phyloP scores from a whole-genome alignment of 2,329 filamentous ascomycete species.

The Cladosporium sp. region DNA sequence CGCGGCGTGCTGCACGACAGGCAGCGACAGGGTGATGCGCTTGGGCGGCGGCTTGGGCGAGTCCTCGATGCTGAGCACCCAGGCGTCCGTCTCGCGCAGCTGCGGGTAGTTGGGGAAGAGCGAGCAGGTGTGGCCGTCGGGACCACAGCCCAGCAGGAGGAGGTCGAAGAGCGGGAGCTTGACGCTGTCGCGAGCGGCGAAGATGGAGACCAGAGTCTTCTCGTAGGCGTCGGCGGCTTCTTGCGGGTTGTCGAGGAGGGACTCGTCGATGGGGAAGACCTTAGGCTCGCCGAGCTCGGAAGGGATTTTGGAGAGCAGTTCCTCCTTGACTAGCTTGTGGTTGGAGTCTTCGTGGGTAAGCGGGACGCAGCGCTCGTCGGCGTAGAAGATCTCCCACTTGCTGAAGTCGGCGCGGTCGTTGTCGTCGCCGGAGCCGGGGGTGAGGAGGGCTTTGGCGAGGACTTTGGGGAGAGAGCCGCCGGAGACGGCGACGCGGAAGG shows the following conservation, averaged over 20 bases:
- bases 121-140: constrained; percentile 96
- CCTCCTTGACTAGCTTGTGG: constrained; percentile 81
- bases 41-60: constrained; percentile 91
- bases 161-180: constrained; percentile 94
- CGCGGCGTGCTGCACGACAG: constrained; percentile 82
- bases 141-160: constrained; percentile 87
- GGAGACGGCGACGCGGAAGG: constrained; percentile 90
- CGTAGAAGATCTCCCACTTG: constrained; percentile 98
- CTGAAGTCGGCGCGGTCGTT: constrained; percentile 72
- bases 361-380: constrained; percentile 92
- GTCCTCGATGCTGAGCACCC: constrained; percentile 89
- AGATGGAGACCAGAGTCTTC: constrained; percentile 77
- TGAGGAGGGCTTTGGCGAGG: constrained; percentile 79
- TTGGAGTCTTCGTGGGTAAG: constrained; percentile 93
- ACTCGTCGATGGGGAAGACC: constrained; percentile 76
- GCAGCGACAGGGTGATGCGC: constrained; percentile 88
- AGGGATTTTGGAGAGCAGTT: constrained; percentile 87
- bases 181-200: constrained; percentile 90
- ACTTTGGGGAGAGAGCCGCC: constrained; percentile 90
- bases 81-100: constrained; percentile 81
- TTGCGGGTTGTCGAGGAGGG: constrained; percentile 73
- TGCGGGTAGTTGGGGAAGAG: constrained; percentile 89
- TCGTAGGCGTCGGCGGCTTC: constrained; percentile 95
- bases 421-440: constrained; percentile 47
- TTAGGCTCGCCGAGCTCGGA: constrained; percentile 63